Evolutionary conservation across 1,139 yeast species (phyloP).

Genomic region (Hansenula sp.): DNA sequence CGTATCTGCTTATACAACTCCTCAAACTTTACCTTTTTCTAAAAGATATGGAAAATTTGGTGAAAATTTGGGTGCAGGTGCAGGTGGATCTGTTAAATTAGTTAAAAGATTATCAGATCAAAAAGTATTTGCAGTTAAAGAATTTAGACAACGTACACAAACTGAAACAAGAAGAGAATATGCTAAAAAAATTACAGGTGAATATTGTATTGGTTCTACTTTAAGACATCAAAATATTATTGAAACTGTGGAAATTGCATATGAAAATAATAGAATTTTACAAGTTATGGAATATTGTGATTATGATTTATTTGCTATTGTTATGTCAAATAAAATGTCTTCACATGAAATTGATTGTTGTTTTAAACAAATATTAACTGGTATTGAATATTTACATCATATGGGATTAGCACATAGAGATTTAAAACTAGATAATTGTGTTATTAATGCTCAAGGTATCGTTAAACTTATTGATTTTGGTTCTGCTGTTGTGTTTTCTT

Average conservation of each 20-base stretch:
- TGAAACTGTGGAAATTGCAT: conserved; percentile 86
- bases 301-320: conserved; percentile 88
- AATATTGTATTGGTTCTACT: conserved; percentile 91
- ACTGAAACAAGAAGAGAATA: conserved; percentile 82
- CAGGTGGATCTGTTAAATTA: conserved; percentile 87
- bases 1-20: conserved; percentile 26
- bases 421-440: conserved; percentile 90
- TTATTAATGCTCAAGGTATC: conserved; percentile 77
- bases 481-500: conserved; percentile 87
- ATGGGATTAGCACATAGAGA: conserved; percentile 92
- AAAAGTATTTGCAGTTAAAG: conserved; percentile 85
- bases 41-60: conserved; percentile 81
- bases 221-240: conserved; percentile 87
- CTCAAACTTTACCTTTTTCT: conserved; percentile 44
- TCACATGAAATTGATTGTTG: conserved; percentile 85
- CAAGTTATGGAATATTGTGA: conserved; percentile 97
- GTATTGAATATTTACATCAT: conserved; percentile 79
- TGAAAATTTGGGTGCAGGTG: conserved; percentile 90
- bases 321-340: conserved; percentile 91
- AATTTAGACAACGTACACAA: conserved; percentile 74
- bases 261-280: conserved; percentile 80
- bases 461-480: conserved; percentile 93
- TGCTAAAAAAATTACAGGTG: conserved; percentile 91
- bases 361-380: conserved; percentile 79
- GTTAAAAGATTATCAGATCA: conserved; percentile 67